A percentile compares a stretch with the other conserved stretches of the same genome.
phyloP scores from a whole-genome alignment of 2,329 filamentous ascomycete species.

The Mollisiaceae sp. region DNA sequence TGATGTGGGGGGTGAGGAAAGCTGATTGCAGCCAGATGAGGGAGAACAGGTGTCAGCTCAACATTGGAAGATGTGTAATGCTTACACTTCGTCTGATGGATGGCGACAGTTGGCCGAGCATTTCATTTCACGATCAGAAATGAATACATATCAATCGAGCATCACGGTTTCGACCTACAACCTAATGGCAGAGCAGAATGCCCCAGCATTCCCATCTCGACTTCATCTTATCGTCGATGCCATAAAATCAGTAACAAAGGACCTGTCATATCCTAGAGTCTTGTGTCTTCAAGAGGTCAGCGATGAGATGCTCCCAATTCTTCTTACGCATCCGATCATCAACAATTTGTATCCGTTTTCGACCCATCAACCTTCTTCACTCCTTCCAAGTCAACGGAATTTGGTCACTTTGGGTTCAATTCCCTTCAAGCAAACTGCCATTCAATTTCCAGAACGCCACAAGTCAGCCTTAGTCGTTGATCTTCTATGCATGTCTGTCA shows the following conservation, averaged over 20 bases:
- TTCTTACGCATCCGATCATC: conserved; percentile 57
- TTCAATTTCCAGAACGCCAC: conserved; percentile 59
- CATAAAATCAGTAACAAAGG: conserved; percentile 40
- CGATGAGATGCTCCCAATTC: conserved; percentile 62
- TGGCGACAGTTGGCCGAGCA: neutral
- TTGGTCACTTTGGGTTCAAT: conserved; percentile 62
- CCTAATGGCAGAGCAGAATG: conserved; percentile 47
- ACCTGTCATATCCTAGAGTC: conserved; percentile 38
- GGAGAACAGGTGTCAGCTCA: neutral
- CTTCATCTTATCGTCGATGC: conserved; percentile 45
- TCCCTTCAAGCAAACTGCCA: conserved; percentile 59
- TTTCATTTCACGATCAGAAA: neutral
- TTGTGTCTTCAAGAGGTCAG: conserved; percentile 66
- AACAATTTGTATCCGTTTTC: conserved; percentile 47
- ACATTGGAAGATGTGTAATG: conserved; percentile 4
- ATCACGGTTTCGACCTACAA: conserved; percentile 46
- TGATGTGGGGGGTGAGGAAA: neutral
- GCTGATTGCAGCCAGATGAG: conserved; percentile 11
- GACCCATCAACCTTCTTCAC: conserved; percentile 23
- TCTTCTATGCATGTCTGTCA: conserved; percentile 48
- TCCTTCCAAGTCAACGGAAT: conserved; percentile 63
- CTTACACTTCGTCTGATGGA: neutral
- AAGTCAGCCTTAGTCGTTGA: conserved; percentile 60
- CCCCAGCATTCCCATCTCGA: conserved; percentile 44
- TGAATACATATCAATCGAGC: neutral